Evolutionary conservation across 805 yeast species (phyloP).

Genomic region (Candida jianshihensis): DNA sequence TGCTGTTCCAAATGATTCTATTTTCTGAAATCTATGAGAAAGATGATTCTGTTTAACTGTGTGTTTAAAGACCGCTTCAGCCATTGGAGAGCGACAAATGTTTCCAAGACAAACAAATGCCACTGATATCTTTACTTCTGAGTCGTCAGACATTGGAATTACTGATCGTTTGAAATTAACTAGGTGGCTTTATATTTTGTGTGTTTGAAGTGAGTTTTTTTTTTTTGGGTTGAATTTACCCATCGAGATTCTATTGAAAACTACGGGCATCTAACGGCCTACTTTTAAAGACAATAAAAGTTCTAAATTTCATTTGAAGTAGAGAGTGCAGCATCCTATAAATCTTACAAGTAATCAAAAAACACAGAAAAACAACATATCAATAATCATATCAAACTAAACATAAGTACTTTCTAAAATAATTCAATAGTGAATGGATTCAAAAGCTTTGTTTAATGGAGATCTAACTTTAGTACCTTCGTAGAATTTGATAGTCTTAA

Average conservation of each 20-base stretch:
- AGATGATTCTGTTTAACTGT: slow-evolving; percentile 47
- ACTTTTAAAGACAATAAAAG: no score
- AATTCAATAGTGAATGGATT: slow-evolving; percentile 23
- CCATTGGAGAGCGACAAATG: slow-evolving; percentile 96
- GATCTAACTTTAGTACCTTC: slow-evolving; percentile 65
- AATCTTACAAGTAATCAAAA: no score
- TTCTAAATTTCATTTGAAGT: no score
- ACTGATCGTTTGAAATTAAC: not conserved
- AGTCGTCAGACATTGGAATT: no score
- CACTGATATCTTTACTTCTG: slow-evolving; percentile 52
- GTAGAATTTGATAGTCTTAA: slow-evolving; percentile 74
- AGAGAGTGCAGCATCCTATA: no score
- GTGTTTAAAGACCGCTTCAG: slow-evolving; percentile 82
- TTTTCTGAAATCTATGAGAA: slow-evolving; percentile 36
- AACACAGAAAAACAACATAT: not conserved
- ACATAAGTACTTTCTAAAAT: not conserved
- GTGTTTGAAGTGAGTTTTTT: no score
- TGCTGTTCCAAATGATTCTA: slow-evolving; percentile 88
- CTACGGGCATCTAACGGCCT: not conserved
- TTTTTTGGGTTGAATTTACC: no score
- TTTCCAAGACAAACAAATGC: slow-evolving; percentile 92
- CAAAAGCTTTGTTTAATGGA: slow-evolving; percentile 77
- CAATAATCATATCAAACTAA: not conserved
- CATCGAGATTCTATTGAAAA: not conserved
- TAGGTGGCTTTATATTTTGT: not conserved